phyloP scores from a whole-genome alignment of 768 basidiomycete species.

The Trametes cingulata region DNA sequence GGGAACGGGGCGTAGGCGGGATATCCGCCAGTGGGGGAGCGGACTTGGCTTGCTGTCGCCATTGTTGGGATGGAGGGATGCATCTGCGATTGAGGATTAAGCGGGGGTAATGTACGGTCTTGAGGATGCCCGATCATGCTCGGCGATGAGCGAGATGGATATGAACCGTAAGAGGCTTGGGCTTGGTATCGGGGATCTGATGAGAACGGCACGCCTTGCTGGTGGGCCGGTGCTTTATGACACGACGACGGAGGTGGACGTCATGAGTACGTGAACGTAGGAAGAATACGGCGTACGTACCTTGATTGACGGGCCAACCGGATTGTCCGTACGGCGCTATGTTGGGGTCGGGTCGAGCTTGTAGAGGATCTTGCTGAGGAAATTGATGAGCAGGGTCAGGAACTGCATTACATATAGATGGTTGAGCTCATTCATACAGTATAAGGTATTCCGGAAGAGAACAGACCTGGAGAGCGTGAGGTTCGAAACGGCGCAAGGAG shows the following conservation, averaged over 20 bases:
- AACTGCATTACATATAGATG: slow-evolving; percentile 64
- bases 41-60: slow-evolving; percentile 40
- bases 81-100: slow-evolving; percentile 33
- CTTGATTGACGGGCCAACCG: slow-evolving; percentile 31
- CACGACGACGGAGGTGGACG: slow-evolving; percentile 14
- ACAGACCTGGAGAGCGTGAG: slow-evolving; percentile 91
- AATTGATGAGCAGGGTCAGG: slow-evolving; percentile 52
- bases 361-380: slow-evolving; percentile 65
- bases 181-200: slow-evolving; percentile 52
- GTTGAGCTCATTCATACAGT: slow-evolving; percentile 37
- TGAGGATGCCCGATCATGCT: slow-evolving; percentile 48
- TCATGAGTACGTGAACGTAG: slow-evolving; percentile 16
- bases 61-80: slow-evolving; percentile 26
- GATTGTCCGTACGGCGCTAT: slow-evolving; percentile 30
- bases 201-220: slow-evolving; percentile 25
- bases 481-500: slow-evolving; percentile 82
- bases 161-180: slow-evolving; percentile 45
- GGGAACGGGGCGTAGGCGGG: slow-evolving; percentile 55
- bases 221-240: slow-evolving; percentile 19
- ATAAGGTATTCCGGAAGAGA: slow-evolving; percentile 36
- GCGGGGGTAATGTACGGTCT: slow-evolving; percentile 62
- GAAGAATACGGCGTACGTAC: slow-evolving; percentile 23
- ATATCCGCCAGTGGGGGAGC: slow-evolving; percentile 67
- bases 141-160: slow-evolving; percentile 50
- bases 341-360: slow-evolving; percentile 59